These are phyloP conservation scores for Nematodospora valgi DNA, from an alignment of 805 yeast genomes.

Conservation along the genomic window DNA sequence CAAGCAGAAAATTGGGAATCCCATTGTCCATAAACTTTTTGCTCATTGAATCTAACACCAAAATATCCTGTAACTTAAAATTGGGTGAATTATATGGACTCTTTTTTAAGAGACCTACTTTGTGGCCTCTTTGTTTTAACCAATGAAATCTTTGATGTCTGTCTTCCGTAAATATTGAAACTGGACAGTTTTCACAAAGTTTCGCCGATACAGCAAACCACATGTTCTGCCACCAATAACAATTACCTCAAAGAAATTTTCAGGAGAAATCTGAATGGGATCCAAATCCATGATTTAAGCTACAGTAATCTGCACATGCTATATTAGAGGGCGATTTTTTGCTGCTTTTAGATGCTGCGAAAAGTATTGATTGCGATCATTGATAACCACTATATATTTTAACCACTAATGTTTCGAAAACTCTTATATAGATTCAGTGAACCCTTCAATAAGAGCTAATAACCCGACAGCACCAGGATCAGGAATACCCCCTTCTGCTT, in stretches of 20 bases:
- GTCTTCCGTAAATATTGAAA: constrained; percentile 43
- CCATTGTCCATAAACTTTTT: constrained; percentile 42
- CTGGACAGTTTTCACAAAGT: constrained; percentile 40
- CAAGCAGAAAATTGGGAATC: constrained; percentile 39
- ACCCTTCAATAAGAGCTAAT: constrained; percentile 54
- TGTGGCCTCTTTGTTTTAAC: constrained; percentile 31
- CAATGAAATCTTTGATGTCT: constrained; percentile 47
- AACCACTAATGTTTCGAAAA: constrained; percentile 5
- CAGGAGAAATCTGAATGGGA: constrained; percentile 6
- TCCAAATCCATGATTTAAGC: constrained; percentile 6
- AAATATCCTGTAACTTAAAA: constrained; percentile 24
- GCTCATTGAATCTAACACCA: constrained; percentile 34
- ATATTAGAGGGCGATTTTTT: background rate
- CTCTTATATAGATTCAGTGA: constrained; percentile 12
- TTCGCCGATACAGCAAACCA: constrained; percentile 41
- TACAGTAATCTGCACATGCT: background rate
- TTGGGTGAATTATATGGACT: constrained; percentile 6
- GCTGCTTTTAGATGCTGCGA: constrained; percentile 6
- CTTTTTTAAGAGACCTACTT: constrained; percentile 22
- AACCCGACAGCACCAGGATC: constrained; percentile 96
- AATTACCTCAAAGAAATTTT: constrained; percentile 31
- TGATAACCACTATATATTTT: constrained; percentile 8
- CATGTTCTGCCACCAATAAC: constrained; percentile 49
- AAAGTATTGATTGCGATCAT: background rate
- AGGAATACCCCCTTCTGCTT: constrained; percentile 68